phyloP scores from a whole-genome alignment of 306 rosid genomes.

The Castanea crenata region DNA sequence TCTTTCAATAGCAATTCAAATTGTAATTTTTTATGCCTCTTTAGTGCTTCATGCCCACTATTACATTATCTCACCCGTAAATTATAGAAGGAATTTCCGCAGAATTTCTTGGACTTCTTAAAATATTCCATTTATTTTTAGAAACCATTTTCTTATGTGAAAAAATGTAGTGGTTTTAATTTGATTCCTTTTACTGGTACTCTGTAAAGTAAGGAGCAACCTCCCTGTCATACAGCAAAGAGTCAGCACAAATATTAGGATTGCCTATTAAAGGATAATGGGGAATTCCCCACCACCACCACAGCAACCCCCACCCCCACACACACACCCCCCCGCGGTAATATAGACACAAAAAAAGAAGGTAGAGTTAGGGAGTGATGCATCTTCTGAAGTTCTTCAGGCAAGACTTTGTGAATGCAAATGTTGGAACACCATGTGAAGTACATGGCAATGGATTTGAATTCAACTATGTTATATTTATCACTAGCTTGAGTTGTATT shows the following conservation, averaged over 20 bases:
- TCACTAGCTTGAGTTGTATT: too few species aligned
- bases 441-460: too few species aligned
- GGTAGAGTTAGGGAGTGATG: too few species aligned
- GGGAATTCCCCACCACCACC: too few species aligned
- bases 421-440: too few species aligned
- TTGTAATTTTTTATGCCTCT: slow-evolving; percentile 35
- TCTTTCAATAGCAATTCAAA: slow-evolving; percentile 32
- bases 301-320: too few species aligned
- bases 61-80: background rate
- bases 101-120: background rate
- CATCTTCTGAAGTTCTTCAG: too few species aligned
- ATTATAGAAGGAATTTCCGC: background rate
- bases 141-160: background rate
- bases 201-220: background rate
- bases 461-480: too few species aligned
- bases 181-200: background rate
- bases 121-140: background rate
- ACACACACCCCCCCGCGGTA: too few species aligned
- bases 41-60: slow-evolving; percentile 19
- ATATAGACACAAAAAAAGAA: too few species aligned
- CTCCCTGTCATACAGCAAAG: background rate
- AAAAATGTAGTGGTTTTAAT: background rate
- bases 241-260: background rate
- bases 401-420: too few species aligned
- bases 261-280: too few species aligned